phyloP scores from a whole-genome alignment of 495 filamentous ascomycete genomes.

The Trichocladium antarcticum region DNA sequence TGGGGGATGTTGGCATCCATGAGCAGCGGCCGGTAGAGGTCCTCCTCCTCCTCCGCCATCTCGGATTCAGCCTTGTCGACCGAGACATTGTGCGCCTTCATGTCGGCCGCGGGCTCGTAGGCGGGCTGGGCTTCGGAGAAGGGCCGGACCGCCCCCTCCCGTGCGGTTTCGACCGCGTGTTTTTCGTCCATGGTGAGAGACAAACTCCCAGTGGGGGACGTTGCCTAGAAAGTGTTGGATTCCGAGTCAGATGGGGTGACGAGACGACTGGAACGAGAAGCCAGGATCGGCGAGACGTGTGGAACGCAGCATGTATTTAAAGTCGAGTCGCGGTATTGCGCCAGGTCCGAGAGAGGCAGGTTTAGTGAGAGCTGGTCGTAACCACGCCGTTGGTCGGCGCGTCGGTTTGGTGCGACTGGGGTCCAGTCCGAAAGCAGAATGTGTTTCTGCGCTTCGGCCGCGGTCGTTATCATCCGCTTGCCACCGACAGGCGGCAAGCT shows the following conservation, averaged over 20 bases:
- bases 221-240: neutral
- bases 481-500: neutral
- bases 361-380: neutral
- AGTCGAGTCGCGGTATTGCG: neutral
- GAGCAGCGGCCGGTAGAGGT: slow-evolving; percentile 38
- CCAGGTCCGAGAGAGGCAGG: neutral
- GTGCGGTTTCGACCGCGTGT: slow-evolving; percentile 8
- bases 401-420: neutral
- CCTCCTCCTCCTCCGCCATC: slow-evolving; percentile 24
- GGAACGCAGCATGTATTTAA: slow-evolving; percentile 1
- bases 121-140: slow-evolving; percentile 23
- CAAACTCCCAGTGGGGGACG: neutral
- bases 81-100: slow-evolving; percentile 17
- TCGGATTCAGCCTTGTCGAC: slow-evolving; percentile 15
- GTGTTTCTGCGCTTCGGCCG: slow-evolving; percentile 1
- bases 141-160: slow-evolving; percentile 15
- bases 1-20: slow-evolving; percentile 33
- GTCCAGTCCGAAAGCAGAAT: slow-evolving; percentile 8
- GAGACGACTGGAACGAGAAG: neutral
- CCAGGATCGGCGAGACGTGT: neutral
- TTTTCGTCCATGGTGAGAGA: slow-evolving; percentile 22
- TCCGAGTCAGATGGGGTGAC: neutral
- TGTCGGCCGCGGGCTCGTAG: slow-evolving; percentile 12
- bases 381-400: neutral
- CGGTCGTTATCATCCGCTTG: slow-evolving; percentile 1